Conservation (phyloP, 176 grass and related monocot species). For the Musa troglodytarum region DNA sequence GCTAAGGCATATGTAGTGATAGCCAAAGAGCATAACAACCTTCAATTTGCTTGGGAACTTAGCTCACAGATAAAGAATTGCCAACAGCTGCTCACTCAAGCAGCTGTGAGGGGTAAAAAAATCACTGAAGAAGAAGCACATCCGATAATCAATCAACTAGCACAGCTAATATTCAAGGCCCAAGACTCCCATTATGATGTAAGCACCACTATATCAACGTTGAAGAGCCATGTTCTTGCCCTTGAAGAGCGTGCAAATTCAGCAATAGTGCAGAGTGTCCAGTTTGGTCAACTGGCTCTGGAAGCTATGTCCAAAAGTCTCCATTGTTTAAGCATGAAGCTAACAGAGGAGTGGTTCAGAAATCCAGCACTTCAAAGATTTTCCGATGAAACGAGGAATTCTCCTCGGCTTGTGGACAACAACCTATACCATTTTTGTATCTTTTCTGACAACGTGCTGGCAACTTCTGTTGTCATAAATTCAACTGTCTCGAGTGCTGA, state of each 20-base stretch:
- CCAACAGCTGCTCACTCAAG: conserved; percentile 76
- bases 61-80: conserved; percentile 87
- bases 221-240: conserved; percentile 74
- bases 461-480: conserved; percentile 90
- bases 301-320: conserved; percentile 72
- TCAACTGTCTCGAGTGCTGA: conserved; percentile 55
- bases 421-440: conserved; percentile 96
- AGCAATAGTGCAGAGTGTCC: conserved; percentile 65
- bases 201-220: conserved; percentile 70
- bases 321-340: conserved; percentile 70
- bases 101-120: conserved; percentile 63
- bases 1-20: conserved; percentile 92
- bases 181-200: conserved; percentile 98
- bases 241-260: conserved; percentile 90
- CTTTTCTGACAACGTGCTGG: conserved; percentile 93
- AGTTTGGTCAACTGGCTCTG: conserved; percentile 82
- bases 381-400: conserved; percentile 67
- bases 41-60: conserved; percentile 92
- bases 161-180: conserved; percentile 80
- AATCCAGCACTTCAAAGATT: conserved; percentile 45
- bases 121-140: conserved; percentile 66
- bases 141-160: conserved; percentile 68
- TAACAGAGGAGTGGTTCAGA: conserved; percentile 71
- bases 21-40: conserved; percentile 84
- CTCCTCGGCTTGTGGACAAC: conserved; percentile 86